Conservation (phyloP, 768 basidiomycete species). For the Amanita molliuscula region DNA sequence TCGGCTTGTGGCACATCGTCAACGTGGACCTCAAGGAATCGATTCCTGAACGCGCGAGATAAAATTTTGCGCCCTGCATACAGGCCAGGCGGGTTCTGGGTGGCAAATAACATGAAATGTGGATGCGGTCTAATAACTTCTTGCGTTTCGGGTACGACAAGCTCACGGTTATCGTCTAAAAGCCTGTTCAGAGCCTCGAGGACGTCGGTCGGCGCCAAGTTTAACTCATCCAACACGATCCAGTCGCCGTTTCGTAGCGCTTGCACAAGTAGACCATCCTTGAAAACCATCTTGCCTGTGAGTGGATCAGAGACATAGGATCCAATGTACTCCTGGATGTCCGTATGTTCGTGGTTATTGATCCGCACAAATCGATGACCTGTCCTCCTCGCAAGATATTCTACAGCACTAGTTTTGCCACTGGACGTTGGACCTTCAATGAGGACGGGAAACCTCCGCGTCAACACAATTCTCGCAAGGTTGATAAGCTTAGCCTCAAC, state of each 20-base stretch:
- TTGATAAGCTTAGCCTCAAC: conserved; percentile 92
- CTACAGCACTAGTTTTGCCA: conserved; percentile 95
- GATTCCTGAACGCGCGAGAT: conserved; percentile 93
- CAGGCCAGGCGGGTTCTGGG: conserved; percentile 93
- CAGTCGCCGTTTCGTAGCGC: conserved; percentile 89
- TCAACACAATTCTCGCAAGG: conserved; percentile 84
- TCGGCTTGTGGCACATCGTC: conserved; percentile 93
- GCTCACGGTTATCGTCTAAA: conserved; percentile 94
- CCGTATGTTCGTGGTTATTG: conserved; percentile 99
- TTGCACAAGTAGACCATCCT: conserved; percentile 88
- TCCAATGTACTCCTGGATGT: conserved; percentile 97
- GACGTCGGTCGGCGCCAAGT: conserved; percentile 95
- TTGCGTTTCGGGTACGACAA: conserved; percentile 91
- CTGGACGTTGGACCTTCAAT: conserved; percentile 98
- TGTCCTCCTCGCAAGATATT: conserved; percentile 86
- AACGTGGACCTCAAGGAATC: conserved; percentile 96
- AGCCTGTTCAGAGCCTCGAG: conserved; percentile 94
- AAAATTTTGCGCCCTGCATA: conserved; percentile 93
- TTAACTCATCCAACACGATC: conserved; percentile 97
- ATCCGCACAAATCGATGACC: conserved; percentile 96
- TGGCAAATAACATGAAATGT: conserved; percentile 96
- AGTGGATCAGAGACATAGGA: conserved; percentile 89
- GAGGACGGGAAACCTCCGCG: conserved; percentile 84
- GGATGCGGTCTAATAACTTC: conserved; percentile 91
- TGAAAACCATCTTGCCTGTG: conserved; percentile 91